A percentile compares a stretch with the other conserved stretches of the same genome.
Conservation (phyloP, 495 filamentous ascomycete species). For the Daldinia decipiens region DNA sequence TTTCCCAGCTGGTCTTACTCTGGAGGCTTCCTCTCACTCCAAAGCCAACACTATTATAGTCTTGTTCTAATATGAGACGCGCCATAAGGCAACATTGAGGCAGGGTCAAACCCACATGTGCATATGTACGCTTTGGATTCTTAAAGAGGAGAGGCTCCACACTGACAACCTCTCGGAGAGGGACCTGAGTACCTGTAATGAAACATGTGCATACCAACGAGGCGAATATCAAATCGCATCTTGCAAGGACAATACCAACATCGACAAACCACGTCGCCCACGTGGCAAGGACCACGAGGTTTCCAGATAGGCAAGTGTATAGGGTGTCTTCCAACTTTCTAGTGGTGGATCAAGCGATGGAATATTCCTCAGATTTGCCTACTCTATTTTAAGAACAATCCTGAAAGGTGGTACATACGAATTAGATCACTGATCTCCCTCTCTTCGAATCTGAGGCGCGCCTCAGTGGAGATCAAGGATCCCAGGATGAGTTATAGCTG, state of each 20-base stretch:
- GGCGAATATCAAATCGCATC: constrained; percentile 25
- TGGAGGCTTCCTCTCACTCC: neutral
- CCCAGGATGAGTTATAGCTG: neutral
- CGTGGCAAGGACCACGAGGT: constrained; percentile 30
- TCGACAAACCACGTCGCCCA: constrained; percentile 31
- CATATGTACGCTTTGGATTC: too few relatives aligned
- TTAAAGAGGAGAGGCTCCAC: neutral
- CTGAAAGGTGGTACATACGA: neutral
- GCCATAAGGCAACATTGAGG: neutral
- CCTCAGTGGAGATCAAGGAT: neutral
- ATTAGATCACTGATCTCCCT: constrained; percentile 2
- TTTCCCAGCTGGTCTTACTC: neutral
- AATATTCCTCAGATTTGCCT: constrained; percentile 16
- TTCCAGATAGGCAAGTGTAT: constrained; percentile 30
- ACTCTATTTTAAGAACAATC: constrained; percentile 17
- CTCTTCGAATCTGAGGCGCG: neutral
- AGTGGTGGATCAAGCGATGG: constrained; percentile 27
- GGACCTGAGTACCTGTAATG: neutral
- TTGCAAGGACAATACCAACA: constrained; percentile 30
- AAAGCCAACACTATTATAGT: neutral
- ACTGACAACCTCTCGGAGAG: neutral
- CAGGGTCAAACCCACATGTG: neutral
- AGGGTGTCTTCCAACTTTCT: neutral
- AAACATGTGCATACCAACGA: constrained; percentile 16
- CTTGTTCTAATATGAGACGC: neutral